Conservation (phyloP, 345 rosid genomes). For the Populus tremula region DNA sequence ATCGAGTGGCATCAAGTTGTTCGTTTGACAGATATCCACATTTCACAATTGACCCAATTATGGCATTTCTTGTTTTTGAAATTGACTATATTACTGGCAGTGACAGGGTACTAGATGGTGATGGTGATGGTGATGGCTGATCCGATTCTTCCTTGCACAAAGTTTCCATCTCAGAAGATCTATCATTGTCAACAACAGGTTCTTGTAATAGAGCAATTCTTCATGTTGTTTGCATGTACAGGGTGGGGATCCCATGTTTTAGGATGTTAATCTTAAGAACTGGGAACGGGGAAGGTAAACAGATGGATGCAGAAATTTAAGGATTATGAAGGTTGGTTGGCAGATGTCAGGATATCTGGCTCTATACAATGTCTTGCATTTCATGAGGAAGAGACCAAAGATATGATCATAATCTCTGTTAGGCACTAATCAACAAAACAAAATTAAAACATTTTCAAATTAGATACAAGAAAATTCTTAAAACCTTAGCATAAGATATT, state of each 20-base stretch:
- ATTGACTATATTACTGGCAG: no score
- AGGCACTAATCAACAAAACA: not conserved
- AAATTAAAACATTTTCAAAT: conserved; percentile 20
- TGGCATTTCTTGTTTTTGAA: no score
- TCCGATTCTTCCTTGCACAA: no score
- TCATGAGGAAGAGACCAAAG: not conserved
- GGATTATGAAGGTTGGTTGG: not conserved
- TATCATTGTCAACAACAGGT: no score
- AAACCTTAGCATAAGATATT: conserved; percentile 21
- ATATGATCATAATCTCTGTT: not conserved
- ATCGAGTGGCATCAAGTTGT: no score
- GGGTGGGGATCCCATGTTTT: not conserved
- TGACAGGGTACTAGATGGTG: no score
- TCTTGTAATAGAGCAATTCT: not conserved
- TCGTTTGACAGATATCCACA: no score
- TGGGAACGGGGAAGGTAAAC: not conserved
- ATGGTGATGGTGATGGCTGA: no score
- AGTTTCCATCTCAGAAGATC: no score
- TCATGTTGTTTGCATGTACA: not conserved
- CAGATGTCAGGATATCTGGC: not conserved
- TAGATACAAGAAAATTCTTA: conserved; percentile 32
- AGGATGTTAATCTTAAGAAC: not conserved
- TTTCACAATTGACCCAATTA: no score
- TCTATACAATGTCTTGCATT: not conserved
- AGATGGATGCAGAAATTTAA: not conserved